phyloP scores from a whole-genome alignment of 129 eudicot species.

The Escallonia rubra region DNA sequence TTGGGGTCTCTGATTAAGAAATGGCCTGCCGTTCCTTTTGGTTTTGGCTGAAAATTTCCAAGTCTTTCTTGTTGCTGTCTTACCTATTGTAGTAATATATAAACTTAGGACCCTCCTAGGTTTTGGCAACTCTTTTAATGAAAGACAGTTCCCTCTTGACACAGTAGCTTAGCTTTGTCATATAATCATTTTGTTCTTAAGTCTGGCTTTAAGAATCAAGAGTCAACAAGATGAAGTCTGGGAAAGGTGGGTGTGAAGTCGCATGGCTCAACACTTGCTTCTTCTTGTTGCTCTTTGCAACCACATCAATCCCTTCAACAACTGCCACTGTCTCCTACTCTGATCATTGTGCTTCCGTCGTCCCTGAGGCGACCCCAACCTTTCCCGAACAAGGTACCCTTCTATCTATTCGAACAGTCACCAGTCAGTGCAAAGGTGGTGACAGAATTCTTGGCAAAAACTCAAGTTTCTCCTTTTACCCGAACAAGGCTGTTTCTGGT shows the following conservation, averaged over 20 bases:
- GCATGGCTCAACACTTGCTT: neutral
- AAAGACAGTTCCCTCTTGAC: no score
- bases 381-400: neutral
- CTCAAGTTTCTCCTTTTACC: constrained; percentile 18
- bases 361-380: constrained; percentile 47
- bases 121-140: no score
- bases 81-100: no score
- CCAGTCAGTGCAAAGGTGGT: constrained; percentile 46
- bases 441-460: constrained; percentile 28
- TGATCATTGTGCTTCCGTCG: constrained; percentile 38
- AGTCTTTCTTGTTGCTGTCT: neutral
- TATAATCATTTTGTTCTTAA: no score
- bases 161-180: no score
- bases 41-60: neutral
- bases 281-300: constrained; percentile 12
- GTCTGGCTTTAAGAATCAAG: no score
- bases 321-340: constrained; percentile 31
- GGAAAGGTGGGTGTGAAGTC: no score
- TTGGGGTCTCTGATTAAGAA: neutral
- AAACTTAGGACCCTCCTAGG: no score
- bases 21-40: neutral
- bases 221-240: no score
- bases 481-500: constrained; percentile 7
- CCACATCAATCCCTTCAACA: constrained; percentile 1
- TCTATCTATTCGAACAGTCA: constrained; percentile 15